phyloP scores from a whole-genome alignment of 768 basidiomycete genomes.

The Gloeopeniophorella convolvens region DNA sequence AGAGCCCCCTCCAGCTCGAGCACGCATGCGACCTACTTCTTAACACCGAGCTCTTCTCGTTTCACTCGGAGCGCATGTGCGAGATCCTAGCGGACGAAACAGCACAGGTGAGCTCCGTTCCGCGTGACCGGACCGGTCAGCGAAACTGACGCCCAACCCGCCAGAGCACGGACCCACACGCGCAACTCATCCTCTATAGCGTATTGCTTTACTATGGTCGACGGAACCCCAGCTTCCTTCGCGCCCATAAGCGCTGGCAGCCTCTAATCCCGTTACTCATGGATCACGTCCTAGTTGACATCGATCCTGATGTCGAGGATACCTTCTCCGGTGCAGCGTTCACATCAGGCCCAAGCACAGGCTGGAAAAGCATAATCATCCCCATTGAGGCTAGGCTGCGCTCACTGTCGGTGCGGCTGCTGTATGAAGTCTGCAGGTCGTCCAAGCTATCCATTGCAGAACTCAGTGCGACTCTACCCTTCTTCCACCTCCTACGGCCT shows the following conservation, averaged over 20 bases:
- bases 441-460: conserved; percentile 77
- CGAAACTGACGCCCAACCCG: neutral
- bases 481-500: neutral
- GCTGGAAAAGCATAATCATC: conserved; percentile 34
- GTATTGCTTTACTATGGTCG: conserved; percentile 73
- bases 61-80: conserved; percentile 89
- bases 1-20: conserved; percentile 75
- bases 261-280: conserved; percentile 75
- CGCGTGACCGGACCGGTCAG: neutral
- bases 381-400: conserved; percentile 84
- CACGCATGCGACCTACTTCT: conserved; percentile 74
- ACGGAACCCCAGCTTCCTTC: conserved; percentile 60
- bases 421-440: conserved; percentile 92
- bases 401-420: conserved; percentile 58
- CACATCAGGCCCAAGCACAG: conserved; percentile 28
- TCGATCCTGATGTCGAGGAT: conserved; percentile 67
- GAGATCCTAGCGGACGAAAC: conserved; percentile 69
- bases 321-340: conserved; percentile 31
- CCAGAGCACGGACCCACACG: conserved; percentile 82
- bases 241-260: conserved; percentile 79
- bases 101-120: conserved; percentile 43
- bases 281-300: conserved; percentile 77
- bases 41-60: conserved; percentile 80
- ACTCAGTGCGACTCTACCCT: conserved; percentile 49
- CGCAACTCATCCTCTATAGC: conserved; percentile 71